A percentile compares a stretch with the other conserved stretches of the same genome.
Conservation (phyloP, 768 basidiomycete genomes). For the Hortiboletus campestris region DNA sequence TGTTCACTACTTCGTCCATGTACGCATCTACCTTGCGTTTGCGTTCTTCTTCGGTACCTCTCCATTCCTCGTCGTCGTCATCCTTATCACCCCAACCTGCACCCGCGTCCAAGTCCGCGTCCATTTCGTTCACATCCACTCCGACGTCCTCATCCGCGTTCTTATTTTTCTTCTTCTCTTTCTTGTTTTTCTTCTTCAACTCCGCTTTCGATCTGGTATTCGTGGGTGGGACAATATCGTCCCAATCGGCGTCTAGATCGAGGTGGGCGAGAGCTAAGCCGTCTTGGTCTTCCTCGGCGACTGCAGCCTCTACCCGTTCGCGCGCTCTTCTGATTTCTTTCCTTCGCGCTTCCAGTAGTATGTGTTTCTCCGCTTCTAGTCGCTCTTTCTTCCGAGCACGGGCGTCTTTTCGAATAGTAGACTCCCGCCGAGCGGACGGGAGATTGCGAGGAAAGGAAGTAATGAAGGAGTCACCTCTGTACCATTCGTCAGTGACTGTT, state of each 20-base stretch:
- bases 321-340: slow-evolving; percentile 77
- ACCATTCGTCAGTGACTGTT: background rate
- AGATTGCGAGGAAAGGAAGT: slow-evolving; percentile 75
- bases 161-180: slow-evolving; percentile 42
- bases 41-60: slow-evolving; percentile 88
- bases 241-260: slow-evolving; percentile 92
- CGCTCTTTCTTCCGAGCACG: slow-evolving; percentile 73
- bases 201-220: slow-evolving; percentile 31
- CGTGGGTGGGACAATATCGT: slow-evolving; percentile 55
- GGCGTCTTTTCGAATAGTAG: slow-evolving; percentile 81
- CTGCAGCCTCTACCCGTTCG: slow-evolving; percentile 55
- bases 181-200: slow-evolving; percentile 43
- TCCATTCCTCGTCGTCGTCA: slow-evolving; percentile 66
- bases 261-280: slow-evolving; percentile 58
- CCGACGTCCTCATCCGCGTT: slow-evolving; percentile 46
- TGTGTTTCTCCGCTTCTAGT: slow-evolving; percentile 61
- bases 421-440: slow-evolving; percentile 64
- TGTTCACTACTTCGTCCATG: slow-evolving; percentile 84
- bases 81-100: slow-evolving; percentile 31
- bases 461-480: slow-evolving; percentile 65
- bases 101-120: slow-evolving; percentile 56
- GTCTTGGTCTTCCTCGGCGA: slow-evolving; percentile 68
- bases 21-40: slow-evolving; percentile 81
- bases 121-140: slow-evolving; percentile 46
- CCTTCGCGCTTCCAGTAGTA: slow-evolving; percentile 80